phyloP scores from a whole-genome alignment of 441 rosid genomes.

The Corymbia citriodora region DNA sequence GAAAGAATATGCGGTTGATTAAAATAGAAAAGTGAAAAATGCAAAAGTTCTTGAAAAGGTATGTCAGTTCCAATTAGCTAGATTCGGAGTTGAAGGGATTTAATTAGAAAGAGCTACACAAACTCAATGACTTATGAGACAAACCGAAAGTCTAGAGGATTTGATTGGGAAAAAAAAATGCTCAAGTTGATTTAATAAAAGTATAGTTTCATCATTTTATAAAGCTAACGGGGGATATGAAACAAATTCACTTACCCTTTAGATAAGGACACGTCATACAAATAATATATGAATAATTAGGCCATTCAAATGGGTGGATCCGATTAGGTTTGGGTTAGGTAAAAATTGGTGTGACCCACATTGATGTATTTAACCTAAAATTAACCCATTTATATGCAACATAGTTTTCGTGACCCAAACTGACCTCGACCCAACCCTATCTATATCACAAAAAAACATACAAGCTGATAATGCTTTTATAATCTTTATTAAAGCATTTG shows the following conservation, averaged over 20 bases:
- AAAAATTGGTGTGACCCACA: too few relatives aligned
- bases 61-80: not conserved
- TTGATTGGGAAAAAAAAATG: not conserved
- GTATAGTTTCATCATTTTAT: not conserved
- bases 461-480: too few relatives aligned
- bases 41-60: not conserved
- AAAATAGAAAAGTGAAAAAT: not conserved
- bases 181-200: not conserved
- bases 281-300: not conserved
- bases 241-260: not conserved
- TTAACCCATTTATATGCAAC: too few relatives aligned
- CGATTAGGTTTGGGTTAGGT: too few relatives aligned
- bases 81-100: not conserved
- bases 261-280: not conserved
- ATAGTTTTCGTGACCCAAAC: too few relatives aligned
- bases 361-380: too few relatives aligned
- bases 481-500: too few relatives aligned
- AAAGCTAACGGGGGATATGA: accelerated
- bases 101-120: not conserved
- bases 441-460: too few relatives aligned
- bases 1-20: not conserved
- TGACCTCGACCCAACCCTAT: too few relatives aligned
- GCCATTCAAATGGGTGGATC: too few relatives aligned
- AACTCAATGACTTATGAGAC: not conserved
- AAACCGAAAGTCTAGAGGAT: not conserved